These are phyloP conservation scores for Anaeromyces robustus DNA, from an alignment of 192 early-diverging fungal genomes.

Conservation along the genomic window DNA sequence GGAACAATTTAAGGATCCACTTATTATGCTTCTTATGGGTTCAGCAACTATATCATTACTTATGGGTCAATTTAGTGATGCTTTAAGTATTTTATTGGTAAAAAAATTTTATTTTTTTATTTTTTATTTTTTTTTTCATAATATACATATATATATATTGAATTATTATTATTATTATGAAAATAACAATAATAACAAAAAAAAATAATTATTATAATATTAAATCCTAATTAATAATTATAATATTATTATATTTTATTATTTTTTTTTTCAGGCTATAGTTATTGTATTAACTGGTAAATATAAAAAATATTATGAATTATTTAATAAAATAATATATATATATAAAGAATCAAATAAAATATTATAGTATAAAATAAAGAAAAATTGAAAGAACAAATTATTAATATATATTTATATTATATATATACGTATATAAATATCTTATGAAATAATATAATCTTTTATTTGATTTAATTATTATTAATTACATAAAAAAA, in stretches of 20 bases:
- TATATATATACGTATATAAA: not conserved
- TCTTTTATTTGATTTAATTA: no score
- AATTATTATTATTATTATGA: no score
- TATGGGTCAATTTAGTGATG: slow-evolving; percentile 67
- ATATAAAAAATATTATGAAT: not conserved
- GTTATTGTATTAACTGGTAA: slow-evolving; percentile 57
- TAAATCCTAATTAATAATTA: not conserved
- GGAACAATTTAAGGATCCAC: slow-evolving; percentile 76
- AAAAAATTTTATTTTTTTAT: not conserved
- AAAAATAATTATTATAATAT: no score
- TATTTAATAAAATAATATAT: not conserved
- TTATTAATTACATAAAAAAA: no score
- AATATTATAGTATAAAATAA: no score
- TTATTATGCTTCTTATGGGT: slow-evolving; percentile 60
- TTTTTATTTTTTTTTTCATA: not conserved
- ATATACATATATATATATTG: no score
- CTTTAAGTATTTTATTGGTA: slow-evolving; percentile 67
- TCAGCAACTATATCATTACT: slow-evolving; percentile 54
- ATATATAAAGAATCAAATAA: no score
- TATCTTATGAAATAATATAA: no score
- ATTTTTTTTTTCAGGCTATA: slow-evolving; percentile 30
- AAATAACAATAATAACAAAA: no score
- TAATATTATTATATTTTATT: not conserved
- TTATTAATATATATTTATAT: no score
- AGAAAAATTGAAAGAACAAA: no score